phyloP scores from a whole-genome alignment of 306 rosid species.

The Mimosa bimucronata region DNA sequence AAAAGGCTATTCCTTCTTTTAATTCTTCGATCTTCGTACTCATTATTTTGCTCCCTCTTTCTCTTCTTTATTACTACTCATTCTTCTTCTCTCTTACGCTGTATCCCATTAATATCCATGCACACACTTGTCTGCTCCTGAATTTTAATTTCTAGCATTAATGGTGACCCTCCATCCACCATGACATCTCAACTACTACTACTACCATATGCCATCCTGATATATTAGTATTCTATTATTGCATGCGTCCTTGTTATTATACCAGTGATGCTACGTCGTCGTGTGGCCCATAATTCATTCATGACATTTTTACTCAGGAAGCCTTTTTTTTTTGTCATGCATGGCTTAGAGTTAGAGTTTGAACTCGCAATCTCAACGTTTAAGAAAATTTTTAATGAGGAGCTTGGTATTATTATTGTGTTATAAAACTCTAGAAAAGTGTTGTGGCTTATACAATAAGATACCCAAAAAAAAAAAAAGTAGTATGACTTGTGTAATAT shows the following conservation, averaged over 20 bases:
- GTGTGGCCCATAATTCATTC: slow-evolving; percentile 5
- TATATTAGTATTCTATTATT: slow-evolving; percentile 18
- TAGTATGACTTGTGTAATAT: neutral
- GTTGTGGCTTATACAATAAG: neutral
- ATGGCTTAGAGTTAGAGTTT: too few relatives aligned
- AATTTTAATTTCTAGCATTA: neutral
- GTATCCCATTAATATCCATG: neutral
- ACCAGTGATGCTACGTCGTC: slow-evolving; percentile 18
- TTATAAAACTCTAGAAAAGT: neutral
- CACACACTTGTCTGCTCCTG: neutral
- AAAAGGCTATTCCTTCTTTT: slow-evolving; percentile 35
- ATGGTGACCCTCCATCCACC: slow-evolving; percentile 4
- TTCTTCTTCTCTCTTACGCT: neutral
- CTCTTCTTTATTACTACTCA: neutral
- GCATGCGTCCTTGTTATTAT: neutral
- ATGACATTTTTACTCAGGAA: neutral
- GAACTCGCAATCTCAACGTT: too few relatives aligned
- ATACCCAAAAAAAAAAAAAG: neutral
- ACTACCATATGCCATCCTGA: neutral
- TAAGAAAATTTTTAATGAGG: too few relatives aligned
- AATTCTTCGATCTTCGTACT: neutral
- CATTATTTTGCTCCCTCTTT: slow-evolving; percentile 34
- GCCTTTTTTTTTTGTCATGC: too few relatives aligned
- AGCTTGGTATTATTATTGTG: too few relatives aligned
- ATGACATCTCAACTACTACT: slow-evolving; percentile 21